Base-by-base conservation (phyloP, 495 filamentous ascomycete species). In the Cercophora sp. region DNA sequence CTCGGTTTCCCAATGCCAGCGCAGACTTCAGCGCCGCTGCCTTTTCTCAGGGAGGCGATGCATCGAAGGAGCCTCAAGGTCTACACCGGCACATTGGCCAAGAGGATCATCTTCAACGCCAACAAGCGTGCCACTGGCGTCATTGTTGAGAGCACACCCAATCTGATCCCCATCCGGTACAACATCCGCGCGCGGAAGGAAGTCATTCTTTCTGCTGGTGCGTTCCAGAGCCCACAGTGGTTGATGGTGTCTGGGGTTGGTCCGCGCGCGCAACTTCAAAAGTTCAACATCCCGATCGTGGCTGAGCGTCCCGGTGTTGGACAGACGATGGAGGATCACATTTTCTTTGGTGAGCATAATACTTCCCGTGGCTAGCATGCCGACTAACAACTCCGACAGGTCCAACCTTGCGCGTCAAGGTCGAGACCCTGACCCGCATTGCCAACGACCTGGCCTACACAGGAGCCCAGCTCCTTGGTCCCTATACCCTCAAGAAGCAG, bases 161-260 rank as follows among this genome's bases (percentile, higher is more conserved):
- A n/a, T n/a, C n/a, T n/a, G n/a, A 48, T 46, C 3, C 61, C 62
- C 0, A 19, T 69, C 11, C 46, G 66, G 10, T 77, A 69, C 64
- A 72, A 58, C 3, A 57, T 80, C 2, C 54, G 40, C 2, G 79
- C 80, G 6, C 62, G 51, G 2, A 73, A 75, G 45, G 81, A 85
- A 59, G 74, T 85, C 42, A 80, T 85, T 32, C 20, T 85, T 1
- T 77, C 79, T 3, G 78, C 79, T 2, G 81, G 81, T 8, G 70
- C 57, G 13, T 62, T 72, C 37, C 55, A 61, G n/a, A 61, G 59
- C 18, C 74, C 74, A 5, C 66, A 69, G 16, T 63, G 76, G n/a
- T 55, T 77, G 1, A 70, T 73, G 67, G 68, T 74, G 19, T 76
- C 72, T 0, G 60, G 60, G 0, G 48, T 63, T 18, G 60, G 60